phyloP scores from a whole-genome alignment of 305 asterid genomes.

The Rubia tinctorum region DNA sequence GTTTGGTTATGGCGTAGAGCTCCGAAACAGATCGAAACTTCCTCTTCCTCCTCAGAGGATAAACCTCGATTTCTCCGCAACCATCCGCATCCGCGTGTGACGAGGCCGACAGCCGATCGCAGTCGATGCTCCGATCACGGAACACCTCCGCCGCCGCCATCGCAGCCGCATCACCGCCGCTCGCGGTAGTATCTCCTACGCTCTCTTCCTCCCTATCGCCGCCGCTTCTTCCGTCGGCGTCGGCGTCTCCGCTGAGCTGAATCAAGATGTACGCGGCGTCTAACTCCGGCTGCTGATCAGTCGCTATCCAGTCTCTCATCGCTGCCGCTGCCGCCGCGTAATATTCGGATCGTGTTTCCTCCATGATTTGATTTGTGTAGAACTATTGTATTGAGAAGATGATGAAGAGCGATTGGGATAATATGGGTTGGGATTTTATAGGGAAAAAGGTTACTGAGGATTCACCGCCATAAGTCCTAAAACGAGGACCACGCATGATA shows the following conservation, averaged over 20 bases:
- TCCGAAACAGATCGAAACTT: not conserved
- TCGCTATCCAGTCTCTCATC: not conserved
- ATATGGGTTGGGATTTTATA: not conserved
- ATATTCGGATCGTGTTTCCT: not conserved
- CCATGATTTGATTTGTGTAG: not conserved
- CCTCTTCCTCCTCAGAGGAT: slow-evolving; percentile 6
- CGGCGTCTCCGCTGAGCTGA: slow-evolving; percentile 12
- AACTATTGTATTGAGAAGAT: not conserved
- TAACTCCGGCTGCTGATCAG: slow-evolving; percentile 6
- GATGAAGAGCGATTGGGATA: not conserved
- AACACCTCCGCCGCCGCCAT: not conserved
- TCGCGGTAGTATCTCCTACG: not conserved
- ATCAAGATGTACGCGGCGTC: slow-evolving; percentile 23
- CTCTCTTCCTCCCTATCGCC: not conserved
- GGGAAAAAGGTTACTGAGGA: too few species aligned
- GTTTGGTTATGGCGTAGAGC: slow-evolving; percentile 1
- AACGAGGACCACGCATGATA: not conserved
- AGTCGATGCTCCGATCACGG: not conserved
- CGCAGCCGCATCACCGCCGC: not conserved
- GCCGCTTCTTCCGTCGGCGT: not conserved
- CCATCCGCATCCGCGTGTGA: not conserved
- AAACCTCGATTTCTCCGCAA: slow-evolving; percentile 3
- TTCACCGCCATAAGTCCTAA: not conserved
- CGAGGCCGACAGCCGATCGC: not conserved
- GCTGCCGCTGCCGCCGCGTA: not conserved